phyloP scores from a whole-genome alignment of 2,329 filamentous ascomycete species.

The Cladosporium velox region DNA sequence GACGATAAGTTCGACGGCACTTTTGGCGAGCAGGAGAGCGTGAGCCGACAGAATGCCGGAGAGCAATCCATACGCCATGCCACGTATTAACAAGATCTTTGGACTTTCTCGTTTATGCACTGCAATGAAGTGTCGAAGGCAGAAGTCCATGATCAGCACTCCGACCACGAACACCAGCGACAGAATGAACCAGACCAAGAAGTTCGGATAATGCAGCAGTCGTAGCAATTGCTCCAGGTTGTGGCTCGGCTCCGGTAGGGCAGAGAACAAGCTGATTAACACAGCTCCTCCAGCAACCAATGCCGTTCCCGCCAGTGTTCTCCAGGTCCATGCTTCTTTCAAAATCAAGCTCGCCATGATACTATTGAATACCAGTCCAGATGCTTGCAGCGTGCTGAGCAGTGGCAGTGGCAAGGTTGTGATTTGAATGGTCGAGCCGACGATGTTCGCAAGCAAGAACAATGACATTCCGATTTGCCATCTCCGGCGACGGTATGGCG shows the following conservation, averaged over 20 bases:
- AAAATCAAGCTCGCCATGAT: slow-evolving; percentile 93
- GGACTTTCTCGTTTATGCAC: slow-evolving; percentile 36
- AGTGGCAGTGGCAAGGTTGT: slow-evolving; percentile 93
- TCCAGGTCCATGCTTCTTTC: slow-evolving; percentile 88
- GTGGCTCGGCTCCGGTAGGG: slow-evolving; percentile 90
- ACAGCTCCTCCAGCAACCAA: slow-evolving; percentile 87
- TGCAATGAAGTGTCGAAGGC: slow-evolving; percentile 40
- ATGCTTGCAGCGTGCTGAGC: slow-evolving; percentile 91
- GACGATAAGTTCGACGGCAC: slow-evolving; percentile 90
- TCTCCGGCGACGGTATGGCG: slow-evolving; percentile 83
- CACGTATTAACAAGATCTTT: slow-evolving; percentile 65
- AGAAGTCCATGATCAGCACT: slow-evolving; percentile 62
- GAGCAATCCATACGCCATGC: slow-evolving; percentile 84
- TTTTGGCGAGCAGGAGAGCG: slow-evolving; percentile 90
- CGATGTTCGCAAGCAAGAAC: slow-evolving; percentile 91
- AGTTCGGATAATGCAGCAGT: slow-evolving; percentile 71
- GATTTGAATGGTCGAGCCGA: slow-evolving; percentile 96
- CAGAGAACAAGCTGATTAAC: slow-evolving; percentile 89
- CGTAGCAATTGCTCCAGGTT: slow-evolving; percentile 77
- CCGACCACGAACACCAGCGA: slow-evolving; percentile 73
- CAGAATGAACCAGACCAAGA: slow-evolving; percentile 84
- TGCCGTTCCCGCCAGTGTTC: slow-evolving; percentile 86
- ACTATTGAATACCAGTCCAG: slow-evolving; percentile 96
- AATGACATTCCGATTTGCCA: slow-evolving; percentile 98
- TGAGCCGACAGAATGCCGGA: slow-evolving; percentile 91